phyloP scores from a whole-genome alignment of 305 asterid species.

The Euphrasia arctica region DNA sequence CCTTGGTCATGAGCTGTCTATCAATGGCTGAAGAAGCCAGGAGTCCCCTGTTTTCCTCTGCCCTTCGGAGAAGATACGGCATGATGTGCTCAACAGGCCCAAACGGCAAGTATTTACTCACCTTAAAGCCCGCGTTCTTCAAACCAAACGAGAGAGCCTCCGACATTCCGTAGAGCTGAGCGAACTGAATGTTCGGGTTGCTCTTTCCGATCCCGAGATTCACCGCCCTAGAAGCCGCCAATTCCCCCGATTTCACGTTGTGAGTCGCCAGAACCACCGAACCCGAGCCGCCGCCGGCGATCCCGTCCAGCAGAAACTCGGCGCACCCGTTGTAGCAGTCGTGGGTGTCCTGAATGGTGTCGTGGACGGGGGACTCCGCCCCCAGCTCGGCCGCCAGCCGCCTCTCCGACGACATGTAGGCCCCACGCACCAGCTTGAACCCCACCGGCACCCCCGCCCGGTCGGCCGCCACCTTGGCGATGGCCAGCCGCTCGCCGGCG shows the following conservation, averaged over 20 bases:
- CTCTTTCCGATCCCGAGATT: constrained; percentile 48
- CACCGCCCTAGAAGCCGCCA: constrained; percentile 56
- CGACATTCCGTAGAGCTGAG: constrained; percentile 85
- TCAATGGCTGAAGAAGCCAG: constrained; percentile 54
- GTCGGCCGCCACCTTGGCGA: constrained; percentile 54
- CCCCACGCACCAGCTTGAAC: constrained; percentile 82
- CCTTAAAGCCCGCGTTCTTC: constrained; percentile 65
- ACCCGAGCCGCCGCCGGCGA: constrained; percentile 47
- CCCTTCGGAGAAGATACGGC: constrained; percentile 80
- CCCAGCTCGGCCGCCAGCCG: constrained; percentile 39
- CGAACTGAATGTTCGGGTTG: constrained; percentile 50
- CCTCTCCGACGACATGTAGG: constrained; percentile 67
- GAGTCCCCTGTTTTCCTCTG: constrained; percentile 80
- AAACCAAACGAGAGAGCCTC: constrained; percentile 62
- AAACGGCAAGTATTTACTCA: constrained; percentile 75
- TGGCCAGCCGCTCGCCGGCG: constrained; percentile 46
- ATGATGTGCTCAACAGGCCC: constrained; percentile 79
- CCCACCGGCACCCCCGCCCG: constrained; percentile 55
- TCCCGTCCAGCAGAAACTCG: constrained; percentile 48
- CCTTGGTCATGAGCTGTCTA: constrained; percentile 55
- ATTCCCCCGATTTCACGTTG: constrained; percentile 70
- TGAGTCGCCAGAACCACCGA: constrained; percentile 83
- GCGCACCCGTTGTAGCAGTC: constrained; percentile 55
- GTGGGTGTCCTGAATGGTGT: constrained; percentile 48
- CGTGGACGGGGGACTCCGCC: constrained; percentile 56